A percentile compares a stretch with the other conserved stretches of the same genome.
Conservation (phyloP, 2,329 filamentous ascomycete species). For the Colletotrichum euphorbiae region DNA sequence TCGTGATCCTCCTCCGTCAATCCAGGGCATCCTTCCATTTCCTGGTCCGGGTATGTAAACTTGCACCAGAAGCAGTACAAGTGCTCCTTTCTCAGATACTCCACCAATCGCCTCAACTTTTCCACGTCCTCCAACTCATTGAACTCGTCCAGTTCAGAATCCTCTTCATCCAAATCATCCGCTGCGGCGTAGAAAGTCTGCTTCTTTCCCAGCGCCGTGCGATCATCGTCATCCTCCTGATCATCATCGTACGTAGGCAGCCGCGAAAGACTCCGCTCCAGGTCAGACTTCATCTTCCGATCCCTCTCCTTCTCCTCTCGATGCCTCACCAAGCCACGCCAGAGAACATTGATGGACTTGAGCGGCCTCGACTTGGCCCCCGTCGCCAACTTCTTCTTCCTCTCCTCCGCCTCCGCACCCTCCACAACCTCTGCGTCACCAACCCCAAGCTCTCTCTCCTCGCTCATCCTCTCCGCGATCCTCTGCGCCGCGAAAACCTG, state of each 20-base stretch:
- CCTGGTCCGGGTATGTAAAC: slow-evolving; percentile 76
- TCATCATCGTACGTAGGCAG: slow-evolving; percentile 76
- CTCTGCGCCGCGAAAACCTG: slow-evolving; percentile 83
- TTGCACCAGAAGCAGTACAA: slow-evolving; percentile 98
- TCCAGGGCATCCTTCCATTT: slow-evolving; percentile 91
- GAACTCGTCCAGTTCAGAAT: slow-evolving; percentile 84
- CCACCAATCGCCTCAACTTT: slow-evolving; percentile 73
- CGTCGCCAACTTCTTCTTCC: slow-evolving; percentile 45
- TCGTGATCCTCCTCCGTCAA: slow-evolving; percentile 85
- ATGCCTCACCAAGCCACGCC: slow-evolving; percentile 78
- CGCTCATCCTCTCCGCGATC: slow-evolving; percentile 81
- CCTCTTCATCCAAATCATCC: slow-evolving; percentile 80
- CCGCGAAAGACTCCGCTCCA: slow-evolving; percentile 72
- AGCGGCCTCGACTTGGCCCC: slow-evolving; percentile 63
- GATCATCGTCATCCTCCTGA: slow-evolving; percentile 78
- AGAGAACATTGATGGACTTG: slow-evolving; percentile 80
- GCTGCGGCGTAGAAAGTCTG: slow-evolving; percentile 67
- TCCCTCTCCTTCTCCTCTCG: slow-evolving; percentile 79
- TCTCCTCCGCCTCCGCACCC: slow-evolving; percentile 31
- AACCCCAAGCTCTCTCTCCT: slow-evolving; percentile 54
- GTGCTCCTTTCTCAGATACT: slow-evolving; percentile 76
- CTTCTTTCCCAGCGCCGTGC: slow-evolving; percentile 72
- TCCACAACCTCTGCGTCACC: background rate
- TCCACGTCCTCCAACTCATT: slow-evolving; percentile 75
- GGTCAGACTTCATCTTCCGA: slow-evolving; percentile 70